Conservation (phyloP, 768 basidiomycete species). For the Termitomyces bulborhizus region DNA sequence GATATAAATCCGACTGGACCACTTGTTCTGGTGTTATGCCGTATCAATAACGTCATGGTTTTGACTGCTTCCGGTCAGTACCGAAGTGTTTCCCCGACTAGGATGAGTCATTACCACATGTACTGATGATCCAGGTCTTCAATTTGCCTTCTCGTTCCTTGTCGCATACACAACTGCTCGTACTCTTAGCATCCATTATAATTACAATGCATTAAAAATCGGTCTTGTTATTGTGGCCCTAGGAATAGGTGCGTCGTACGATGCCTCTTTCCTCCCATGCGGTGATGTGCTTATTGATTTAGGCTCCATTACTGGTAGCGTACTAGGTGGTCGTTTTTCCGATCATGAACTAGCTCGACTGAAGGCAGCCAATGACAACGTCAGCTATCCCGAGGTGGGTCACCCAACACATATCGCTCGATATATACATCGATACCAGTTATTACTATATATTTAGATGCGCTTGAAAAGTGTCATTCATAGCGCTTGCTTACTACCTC, state of each 20-base stretch:
- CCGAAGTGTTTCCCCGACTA: background rate
- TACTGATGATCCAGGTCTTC: slow-evolving; percentile 39
- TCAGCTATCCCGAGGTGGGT: slow-evolving; percentile 58
- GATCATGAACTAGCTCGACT: slow-evolving; percentile 32
- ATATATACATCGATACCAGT: background rate
- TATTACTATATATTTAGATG: slow-evolving; percentile 39
- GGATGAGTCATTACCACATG: background rate
- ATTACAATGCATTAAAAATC: slow-evolving; percentile 61
- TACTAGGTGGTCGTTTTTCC: slow-evolving; percentile 41
- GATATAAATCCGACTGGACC: slow-evolving; percentile 75
- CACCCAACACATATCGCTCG: background rate
- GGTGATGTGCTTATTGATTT: background rate
- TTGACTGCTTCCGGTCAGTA: slow-evolving; percentile 60
- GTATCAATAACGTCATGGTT: slow-evolving; percentile 63
- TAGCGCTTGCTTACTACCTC: slow-evolving; percentile 56
- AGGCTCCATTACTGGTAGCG: slow-evolving; percentile 35
- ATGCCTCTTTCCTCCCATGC: background rate
- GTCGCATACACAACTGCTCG: slow-evolving; percentile 71
- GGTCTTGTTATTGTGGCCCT: slow-evolving; percentile 75
- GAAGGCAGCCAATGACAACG: slow-evolving; percentile 32
- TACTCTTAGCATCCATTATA: slow-evolving; percentile 58
- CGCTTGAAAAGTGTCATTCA: slow-evolving; percentile 57
- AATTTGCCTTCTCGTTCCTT: slow-evolving; percentile 67
- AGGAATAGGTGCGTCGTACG: slow-evolving; percentile 53
- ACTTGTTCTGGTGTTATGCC: slow-evolving; percentile 48